Base-by-base conservation (phyloP, 768 basidiomycete genomes). In the Leccinellum rugosiceps region DNA sequence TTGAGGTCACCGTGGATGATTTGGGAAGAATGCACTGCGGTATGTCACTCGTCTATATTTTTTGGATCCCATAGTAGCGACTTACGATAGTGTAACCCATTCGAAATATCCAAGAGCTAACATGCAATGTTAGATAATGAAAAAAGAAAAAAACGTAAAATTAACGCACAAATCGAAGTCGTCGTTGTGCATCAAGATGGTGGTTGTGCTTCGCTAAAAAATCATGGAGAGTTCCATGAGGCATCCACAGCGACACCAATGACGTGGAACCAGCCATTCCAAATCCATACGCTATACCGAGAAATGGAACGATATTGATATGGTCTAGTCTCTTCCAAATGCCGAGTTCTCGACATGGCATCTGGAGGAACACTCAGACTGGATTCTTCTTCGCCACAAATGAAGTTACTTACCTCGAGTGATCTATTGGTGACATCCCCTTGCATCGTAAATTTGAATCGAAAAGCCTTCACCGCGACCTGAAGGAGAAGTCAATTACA, bases 1-100 rank as follows among this genome's bases (percentile, higher is more conserved):
- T 30, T 59, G 8, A 63, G 45, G 26, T 63, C 55, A 13, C 62
- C 61, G 25, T 63, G 62, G 10, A 58, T 43, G 14, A 63, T 25
- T 1, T 34, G 17, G 21, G 25, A 51, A 9, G 54, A 50, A 34
- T 63, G 63, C 10, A 63, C 63, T 63, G 32, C 50, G 5, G 13
- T 3, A 3, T 23, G 6, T 55, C 23, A 49, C 23, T 8, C 9
- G 6, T 9, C 15, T 47, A 47, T 14, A 15, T 4, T 15, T 17
- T n/a, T n/a, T n/a, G n/a, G 10, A 5, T 28, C 46, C 46, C 21
- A 15, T 6, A 4, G 46, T 14, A 9, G 17, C 2, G 15, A 48
- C 53, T 2, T 7, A 41, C 38, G 38, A 17, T 41, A 41, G 38
- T 41, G 14, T 3, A 55, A 8, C 9, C 54, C 35, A 25, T 38